Conservation (phyloP, 2,329 filamentous ascomycete species). For the Diaporthe destruens region DNA sequence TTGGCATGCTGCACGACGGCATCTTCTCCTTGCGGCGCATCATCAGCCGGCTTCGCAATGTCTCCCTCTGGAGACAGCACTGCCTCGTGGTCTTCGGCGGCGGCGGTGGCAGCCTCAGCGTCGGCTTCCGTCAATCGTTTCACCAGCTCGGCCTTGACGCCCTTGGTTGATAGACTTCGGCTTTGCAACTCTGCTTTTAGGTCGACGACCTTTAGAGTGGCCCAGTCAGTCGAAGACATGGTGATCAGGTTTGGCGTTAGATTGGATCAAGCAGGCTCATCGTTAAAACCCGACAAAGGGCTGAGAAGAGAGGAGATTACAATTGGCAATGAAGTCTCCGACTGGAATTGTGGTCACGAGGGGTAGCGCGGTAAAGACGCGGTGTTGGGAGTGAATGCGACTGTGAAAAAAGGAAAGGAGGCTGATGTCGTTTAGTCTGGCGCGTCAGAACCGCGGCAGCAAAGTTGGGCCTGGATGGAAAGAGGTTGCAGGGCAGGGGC, state of each 20-base stretch:
- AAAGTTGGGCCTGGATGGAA: conserved; percentile 27
- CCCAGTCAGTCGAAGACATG: conserved; percentile 64
- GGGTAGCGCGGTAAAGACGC: neutral
- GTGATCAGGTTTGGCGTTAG: conserved; percentile 43
- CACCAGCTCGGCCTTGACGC: conserved; percentile 79
- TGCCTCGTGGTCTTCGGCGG: conserved; percentile 40
- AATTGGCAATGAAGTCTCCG: neutral
- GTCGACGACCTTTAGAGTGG: conserved; percentile 78
- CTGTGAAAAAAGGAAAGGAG: conserved; percentile 31
- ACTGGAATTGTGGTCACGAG: neutral
- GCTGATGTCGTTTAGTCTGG: conserved; percentile 36
- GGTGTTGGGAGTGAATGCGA: conserved; percentile 16
- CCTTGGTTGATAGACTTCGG: conserved; percentile 76
- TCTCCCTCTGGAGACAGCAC: neutral
- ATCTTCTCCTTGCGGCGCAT: conserved; percentile 45
- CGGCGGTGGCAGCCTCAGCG: conserved; percentile 31
- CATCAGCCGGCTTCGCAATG: conserved; percentile 16
- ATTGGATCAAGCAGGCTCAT: conserved; percentile 33
- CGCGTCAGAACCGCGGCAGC: conserved; percentile 39
- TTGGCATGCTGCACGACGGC: conserved; percentile 37
- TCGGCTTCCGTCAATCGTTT: conserved; percentile 63
- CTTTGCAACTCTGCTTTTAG: conserved; percentile 81
- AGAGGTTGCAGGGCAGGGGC: conserved; percentile 37
- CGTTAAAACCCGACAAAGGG: neutral
- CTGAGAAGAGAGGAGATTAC: neutral